Percentiles rank a stretch among this genome's conserved stretches.
phyloP scores from a whole-genome alignment of 2,329 filamentous ascomycete species.

The Aureobasidium melanogenum region DNA sequence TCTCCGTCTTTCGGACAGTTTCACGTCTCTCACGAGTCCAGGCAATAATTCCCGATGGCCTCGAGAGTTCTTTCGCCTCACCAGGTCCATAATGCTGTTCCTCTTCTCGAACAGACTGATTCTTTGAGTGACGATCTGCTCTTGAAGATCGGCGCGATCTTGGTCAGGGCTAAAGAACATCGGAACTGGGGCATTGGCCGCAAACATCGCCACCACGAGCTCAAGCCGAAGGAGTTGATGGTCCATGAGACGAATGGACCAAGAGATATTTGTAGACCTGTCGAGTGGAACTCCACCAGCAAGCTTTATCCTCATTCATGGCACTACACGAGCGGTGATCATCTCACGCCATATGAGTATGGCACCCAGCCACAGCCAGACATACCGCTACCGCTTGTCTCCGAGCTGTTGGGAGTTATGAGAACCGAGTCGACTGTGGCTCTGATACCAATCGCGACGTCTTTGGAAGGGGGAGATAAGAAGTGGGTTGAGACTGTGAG shows the following conservation, averaged over 20 bases:
- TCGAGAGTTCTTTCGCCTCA: not conserved
- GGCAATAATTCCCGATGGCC: no score
- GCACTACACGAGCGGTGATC: not conserved
- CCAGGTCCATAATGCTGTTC: not conserved
- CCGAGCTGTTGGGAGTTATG: not conserved
- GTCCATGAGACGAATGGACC: not conserved
- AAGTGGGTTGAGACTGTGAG: not conserved
- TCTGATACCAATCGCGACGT: not conserved
- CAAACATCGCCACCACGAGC: not conserved
- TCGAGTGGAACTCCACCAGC: not conserved
- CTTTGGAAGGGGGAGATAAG: not conserved
- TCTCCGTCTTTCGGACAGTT: no score
- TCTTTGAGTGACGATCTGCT: not conserved
- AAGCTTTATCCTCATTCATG: not conserved
- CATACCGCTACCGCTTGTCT: not conserved
- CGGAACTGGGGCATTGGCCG: not conserved
- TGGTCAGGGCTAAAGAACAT: not conserved
- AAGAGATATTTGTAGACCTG: not conserved
- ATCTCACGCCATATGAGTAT: not conserved
- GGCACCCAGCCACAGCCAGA: not conserved
- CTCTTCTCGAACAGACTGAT: not conserved
- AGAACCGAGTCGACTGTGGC: not conserved
- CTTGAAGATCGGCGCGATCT: not conserved
- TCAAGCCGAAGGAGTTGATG: not conserved
- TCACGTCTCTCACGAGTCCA: no score